Conservation (phyloP, 768 basidiomycete species). For the Infundibulicybe gibba region DNA sequence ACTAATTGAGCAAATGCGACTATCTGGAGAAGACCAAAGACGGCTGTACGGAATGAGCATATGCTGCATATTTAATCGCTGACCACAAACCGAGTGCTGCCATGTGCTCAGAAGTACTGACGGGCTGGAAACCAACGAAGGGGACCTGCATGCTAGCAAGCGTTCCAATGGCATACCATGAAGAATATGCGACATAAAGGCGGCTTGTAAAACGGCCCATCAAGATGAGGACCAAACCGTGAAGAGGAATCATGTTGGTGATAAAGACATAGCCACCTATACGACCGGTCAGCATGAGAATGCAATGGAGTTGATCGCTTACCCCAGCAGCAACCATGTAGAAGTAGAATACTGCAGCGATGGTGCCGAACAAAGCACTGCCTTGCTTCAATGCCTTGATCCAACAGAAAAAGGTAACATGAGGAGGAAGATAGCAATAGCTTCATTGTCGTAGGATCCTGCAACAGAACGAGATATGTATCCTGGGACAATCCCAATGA, state of each 20-base stretch:
- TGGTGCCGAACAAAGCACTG: constrained; percentile 85
- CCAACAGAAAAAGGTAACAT: constrained; percentile 99
- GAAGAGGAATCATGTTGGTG: constrained; percentile 99
- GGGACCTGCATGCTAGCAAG: constrained; percentile 99
- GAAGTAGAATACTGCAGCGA: constrained; percentile 96
- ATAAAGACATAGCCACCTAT: constrained; percentile 97
- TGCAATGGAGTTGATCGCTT: not conserved
- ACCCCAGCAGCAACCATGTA: constrained; percentile 99
- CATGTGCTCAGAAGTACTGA: constrained; percentile 98
- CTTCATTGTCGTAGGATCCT: constrained; percentile 99
- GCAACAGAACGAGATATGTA: constrained; percentile 99
- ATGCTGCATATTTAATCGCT: not conserved
- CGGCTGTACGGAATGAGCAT: constrained; percentile 43
- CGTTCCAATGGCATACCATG: constrained; percentile 98
- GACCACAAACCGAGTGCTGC: constrained; percentile 76
- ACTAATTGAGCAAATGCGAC: constrained; percentile 91
- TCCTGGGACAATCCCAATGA: constrained; percentile 97
- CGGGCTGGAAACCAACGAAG: constrained; percentile 99
- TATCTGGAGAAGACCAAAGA: constrained; percentile 95
- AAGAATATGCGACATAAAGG: constrained; percentile 92
- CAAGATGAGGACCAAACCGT: constrained; percentile 88
- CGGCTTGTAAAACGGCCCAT: constrained; percentile 95
- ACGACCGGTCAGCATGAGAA: constrained; percentile 1
- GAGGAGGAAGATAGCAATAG: constrained; percentile 98
- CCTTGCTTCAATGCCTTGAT: constrained; percentile 94